A percentile compares a stretch with the other conserved stretches of the same genome.
These are phyloP conservation scores for Mentha longifolia DNA, from an alignment of 257 asterid species.

Conservation along the genomic window DNA sequence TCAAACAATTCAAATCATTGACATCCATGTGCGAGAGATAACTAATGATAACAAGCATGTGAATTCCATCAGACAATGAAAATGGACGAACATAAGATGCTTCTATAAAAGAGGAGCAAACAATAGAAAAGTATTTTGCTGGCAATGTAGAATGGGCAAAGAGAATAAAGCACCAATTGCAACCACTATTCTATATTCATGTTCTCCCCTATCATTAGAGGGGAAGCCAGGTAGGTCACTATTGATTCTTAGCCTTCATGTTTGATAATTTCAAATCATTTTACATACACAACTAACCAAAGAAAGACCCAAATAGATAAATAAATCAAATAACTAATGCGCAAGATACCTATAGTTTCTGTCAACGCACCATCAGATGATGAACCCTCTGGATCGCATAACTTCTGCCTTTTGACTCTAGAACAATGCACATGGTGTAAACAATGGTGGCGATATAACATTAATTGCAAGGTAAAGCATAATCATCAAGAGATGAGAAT, in stretches of 20 bases:
- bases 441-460: not conserved
- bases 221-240: constrained; percentile 2
- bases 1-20: too few species aligned
- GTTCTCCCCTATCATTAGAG: not conserved
- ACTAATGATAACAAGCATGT: constrained; percentile 1
- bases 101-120: constrained; percentile 9
- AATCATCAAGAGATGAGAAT: constrained; percentile 8
- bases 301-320: not conserved
- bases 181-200: constrained; percentile 9
- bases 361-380: constrained; percentile 45
- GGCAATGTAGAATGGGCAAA: constrained; percentile 1
- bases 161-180: constrained; percentile 12
- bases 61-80: constrained; percentile 12
- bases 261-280: not conserved
- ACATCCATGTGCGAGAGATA: too few species aligned
- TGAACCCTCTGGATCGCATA: constrained; percentile 41
- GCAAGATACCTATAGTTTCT: constrained; percentile 45
- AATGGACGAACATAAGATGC: constrained; percentile 2
- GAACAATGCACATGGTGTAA: constrained; percentile 3
- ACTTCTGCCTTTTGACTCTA: constrained; percentile 81
- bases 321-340: constrained; percentile 21
- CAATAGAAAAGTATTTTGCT: constrained; percentile 6
- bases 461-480: constrained; percentile 12
- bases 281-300: constrained; percentile 1
- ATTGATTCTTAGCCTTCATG: constrained; percentile 4